Percentiles rank a stretch among this genome's conserved stretches.
These are phyloP conservation scores for Neonectria magnoliae DNA, from an alignment of 2,329 filamentous ascomycete genomes.

Conservation along the genomic window DNA sequence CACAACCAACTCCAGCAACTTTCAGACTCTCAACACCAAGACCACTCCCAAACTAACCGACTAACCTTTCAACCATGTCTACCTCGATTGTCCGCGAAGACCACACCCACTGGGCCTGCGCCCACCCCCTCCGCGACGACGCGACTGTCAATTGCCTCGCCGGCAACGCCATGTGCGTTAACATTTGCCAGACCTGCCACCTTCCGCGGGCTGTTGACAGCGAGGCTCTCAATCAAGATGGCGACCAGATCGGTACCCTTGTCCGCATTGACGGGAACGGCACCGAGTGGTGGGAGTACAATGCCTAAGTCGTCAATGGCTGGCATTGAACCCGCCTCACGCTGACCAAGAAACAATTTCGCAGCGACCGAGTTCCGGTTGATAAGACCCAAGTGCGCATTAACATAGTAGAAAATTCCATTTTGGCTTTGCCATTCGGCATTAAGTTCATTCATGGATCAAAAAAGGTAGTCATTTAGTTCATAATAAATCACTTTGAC, in stretches of 20 bases:
- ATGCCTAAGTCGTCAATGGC: neutral
- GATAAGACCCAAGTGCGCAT: neutral
- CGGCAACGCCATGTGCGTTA: neutral
- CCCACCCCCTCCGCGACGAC: neutral
- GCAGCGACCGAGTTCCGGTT: neutral
- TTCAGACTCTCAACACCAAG: neutral
- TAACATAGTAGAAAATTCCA: neutral
- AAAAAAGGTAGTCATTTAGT: neutral
- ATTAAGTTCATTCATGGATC: neutral
- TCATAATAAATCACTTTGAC: neutral
- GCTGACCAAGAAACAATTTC: neutral
- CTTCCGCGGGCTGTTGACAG: neutral
- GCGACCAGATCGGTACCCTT: neutral
- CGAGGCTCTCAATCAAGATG: neutral
- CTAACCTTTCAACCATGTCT: neutral
- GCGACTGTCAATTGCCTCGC: neutral
- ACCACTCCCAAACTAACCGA: neutral
- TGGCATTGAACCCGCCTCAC: neutral
- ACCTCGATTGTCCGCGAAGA: neutral
- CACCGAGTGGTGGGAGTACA: neutral
- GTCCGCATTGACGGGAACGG: neutral
- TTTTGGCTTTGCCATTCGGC: neutral
- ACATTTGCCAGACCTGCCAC: neutral
- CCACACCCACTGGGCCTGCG: neutral
- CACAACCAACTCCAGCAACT: neutral